Evolutionary conservation across 2,329 filamentous ascomycete species (phyloP), one percentile per base, ranked within the genome.

Genomic region (Xylariales sp.): DNA sequence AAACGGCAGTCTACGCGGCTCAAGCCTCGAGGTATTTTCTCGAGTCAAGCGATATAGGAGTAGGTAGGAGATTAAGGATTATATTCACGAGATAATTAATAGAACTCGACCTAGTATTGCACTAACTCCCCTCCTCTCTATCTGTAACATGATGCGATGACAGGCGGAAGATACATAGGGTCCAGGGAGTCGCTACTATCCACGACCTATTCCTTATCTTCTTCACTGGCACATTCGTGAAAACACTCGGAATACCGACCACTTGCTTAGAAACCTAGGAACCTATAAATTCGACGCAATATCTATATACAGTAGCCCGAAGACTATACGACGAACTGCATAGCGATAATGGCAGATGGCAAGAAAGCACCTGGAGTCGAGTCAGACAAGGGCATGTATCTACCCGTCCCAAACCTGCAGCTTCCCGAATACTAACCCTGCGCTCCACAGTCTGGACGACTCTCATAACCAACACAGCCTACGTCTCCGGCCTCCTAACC

Each of bases 381-480:
- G 46, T 59, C 57, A 15, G 50, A 53, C 50, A 59, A 50, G 49
- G 58, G 57, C 58, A 46, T 38, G 51, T 20, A 6, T 4, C 15
- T 15, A 10, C 16, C 11, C 12, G 15, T 10, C 16, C 35, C 7
- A 16, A 20, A 37, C 14, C 20, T 12, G 28, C 28, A 33, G 27
- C 20, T 29, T 19, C 27, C 38, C 18, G 8, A 15, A 25, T 40
- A 12, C 31, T 18, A 40, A 32, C 18, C 31, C 25, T 15, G 5
- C 31, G 29, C 27, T 37, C 43, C 11, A 57, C 60, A 87, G 88
- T 93, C 59, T 95, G 88, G 88, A 88, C 86, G 20, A 86, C 83
- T 9, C 74, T 95, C 51, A 89, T 95, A 59, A 95, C 88, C 45
- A 94, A 93, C 66, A 80, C 79, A 36, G 73, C 75, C 54, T 95